A percentile compares a stretch with the other conserved stretches of the same genome.
These are phyloP conservation scores for Papiliotrema nemorosa DNA, from an alignment of 1,284 basidiomycete species.

Conservation along the genomic window DNA sequence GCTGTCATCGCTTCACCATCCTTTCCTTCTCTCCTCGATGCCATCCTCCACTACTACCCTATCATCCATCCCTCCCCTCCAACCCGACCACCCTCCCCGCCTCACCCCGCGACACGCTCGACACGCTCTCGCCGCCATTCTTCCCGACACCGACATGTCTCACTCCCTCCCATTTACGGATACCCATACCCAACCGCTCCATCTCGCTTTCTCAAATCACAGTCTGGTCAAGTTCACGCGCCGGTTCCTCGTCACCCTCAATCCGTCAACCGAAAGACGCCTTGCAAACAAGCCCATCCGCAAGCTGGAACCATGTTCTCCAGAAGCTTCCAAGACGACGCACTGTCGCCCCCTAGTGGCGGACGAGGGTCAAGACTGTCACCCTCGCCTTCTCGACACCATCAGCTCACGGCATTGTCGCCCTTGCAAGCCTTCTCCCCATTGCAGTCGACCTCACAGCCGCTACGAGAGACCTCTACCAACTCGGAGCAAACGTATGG, in stretches of 20 bases:
- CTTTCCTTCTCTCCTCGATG: slow-evolving; percentile 17
- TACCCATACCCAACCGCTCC: not conserved
- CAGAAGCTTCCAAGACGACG: not conserved
- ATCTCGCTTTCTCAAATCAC: not conserved
- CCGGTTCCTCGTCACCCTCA: too few species aligned
- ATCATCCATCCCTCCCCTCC: not conserved
- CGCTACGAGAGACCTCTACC: slow-evolving; percentile 5
- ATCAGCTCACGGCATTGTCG: slow-evolving; percentile 29
- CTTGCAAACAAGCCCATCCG: too few species aligned
- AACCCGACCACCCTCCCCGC: not conserved
- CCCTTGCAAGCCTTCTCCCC: slow-evolving; percentile 47
- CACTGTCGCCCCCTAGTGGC: not conserved
- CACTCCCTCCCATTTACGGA: not conserved
- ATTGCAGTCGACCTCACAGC: slow-evolving; percentile 19
- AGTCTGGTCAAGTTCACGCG: too few species aligned
- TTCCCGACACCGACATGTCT: slow-evolving; percentile 4
- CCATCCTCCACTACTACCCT: slow-evolving; percentile 23
- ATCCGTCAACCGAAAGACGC: too few species aligned
- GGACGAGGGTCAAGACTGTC: not conserved
- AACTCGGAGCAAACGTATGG: slow-evolving; percentile 2
- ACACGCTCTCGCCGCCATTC: not conserved
- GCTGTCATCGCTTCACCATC: not conserved
- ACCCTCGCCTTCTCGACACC: not conserved
- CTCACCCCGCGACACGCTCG: not conserved
- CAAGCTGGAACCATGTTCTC: too few species aligned